Base-by-base conservation (phyloP, 805 yeast genomes). In the Priceomyces haplophilus region DNA sequence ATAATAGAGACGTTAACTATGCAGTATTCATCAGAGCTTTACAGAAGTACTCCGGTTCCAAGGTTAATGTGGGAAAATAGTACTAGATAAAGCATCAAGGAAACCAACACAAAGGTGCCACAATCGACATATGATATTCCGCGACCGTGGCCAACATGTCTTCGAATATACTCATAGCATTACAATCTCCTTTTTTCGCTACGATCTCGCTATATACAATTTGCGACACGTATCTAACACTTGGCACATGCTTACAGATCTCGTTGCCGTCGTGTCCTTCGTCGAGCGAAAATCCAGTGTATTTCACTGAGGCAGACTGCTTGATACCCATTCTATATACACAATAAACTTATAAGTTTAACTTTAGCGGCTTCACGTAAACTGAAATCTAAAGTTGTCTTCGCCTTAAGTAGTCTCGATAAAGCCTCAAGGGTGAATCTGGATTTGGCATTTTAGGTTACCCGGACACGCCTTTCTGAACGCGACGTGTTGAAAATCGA, bases 61-160 rank as follows among this genome's bases (percentile, higher is more conserved):
- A 90, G 65, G 81, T 87, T 52, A 93, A 91, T 58, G 81, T 91
- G 42, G 99, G 99, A 7, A 85, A 86, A 60, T 89, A 62, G 62
- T n/a, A 17, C 12, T 11, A 21, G 13, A n/a, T 12, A n/a, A n/a
- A n/a, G n/a, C n/a, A n/a, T n/a, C n/a, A n/a, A n/a, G n/a, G n/a
- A n/a, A n/a, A n/a, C n/a, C n/a, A n/a, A n/a, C 31, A 27, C 15
- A 12, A 27, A 27, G 24, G 15, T 27, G 31, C n/a, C n/a, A n/a
- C n/a, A n/a, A n/a, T n/a, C n/a, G n/a, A n/a, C n/a, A 27, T 10
- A 27, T 27, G 15, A 11, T 10, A 5, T 27, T 4, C 31, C n/a
- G 15, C 24, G 6, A 7, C 24, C 31, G 31, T 27, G 5, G 15
- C 5, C 5, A 11, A 15, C 4, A n/a, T 10, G 15, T 27, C 31